A percentile compares a stretch with the other conserved stretches of the same genome.
phyloP scores from a whole-genome alignment of 768 basidiomycete genomes.

The Lentinula boryana region DNA sequence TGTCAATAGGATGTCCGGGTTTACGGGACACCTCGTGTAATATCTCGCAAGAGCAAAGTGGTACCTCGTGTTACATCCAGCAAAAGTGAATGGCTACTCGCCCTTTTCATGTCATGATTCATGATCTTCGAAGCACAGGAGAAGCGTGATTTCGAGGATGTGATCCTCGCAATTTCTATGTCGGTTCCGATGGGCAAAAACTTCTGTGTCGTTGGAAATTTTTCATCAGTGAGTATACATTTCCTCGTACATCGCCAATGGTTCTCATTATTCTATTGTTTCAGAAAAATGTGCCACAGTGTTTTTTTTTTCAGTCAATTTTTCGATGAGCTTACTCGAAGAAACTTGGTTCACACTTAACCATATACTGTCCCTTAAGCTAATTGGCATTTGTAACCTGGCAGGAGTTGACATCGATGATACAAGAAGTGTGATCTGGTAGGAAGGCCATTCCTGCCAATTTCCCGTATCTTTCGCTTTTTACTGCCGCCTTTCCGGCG shows the following conservation, averaged over 20 bases:
- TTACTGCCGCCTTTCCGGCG: not conserved
- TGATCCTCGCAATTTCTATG: not conserved
- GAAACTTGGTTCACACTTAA: too few species aligned
- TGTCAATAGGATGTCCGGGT: not conserved
- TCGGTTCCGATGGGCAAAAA: not conserved
- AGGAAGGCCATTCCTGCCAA: not conserved
- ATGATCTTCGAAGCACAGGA: not conserved
- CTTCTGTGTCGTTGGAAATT: not conserved
- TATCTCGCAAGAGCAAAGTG: not conserved
- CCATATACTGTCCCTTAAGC: too few species aligned
- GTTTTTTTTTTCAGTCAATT: too few species aligned
- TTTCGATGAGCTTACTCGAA: too few species aligned
- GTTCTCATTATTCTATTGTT: too few species aligned
- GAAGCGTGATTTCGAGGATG: not conserved
- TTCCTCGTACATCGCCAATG: too few species aligned
- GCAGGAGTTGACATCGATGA: slow-evolving; percentile 1
- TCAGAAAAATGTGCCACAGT: too few species aligned
- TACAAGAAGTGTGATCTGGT: slow-evolving; percentile 2
- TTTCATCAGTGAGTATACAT: too few species aligned
- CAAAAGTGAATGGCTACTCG: not conserved
- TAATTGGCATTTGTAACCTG: not conserved
- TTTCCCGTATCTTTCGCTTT: not conserved
- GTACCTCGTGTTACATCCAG: not conserved
- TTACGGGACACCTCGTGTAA: not conserved
- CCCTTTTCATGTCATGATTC: not conserved